A percentile compares a stretch with the other conserved stretches of the same genome.
phyloP scores from a whole-genome alignment of 805 yeast species.

The Ogataea angusta region DNA sequence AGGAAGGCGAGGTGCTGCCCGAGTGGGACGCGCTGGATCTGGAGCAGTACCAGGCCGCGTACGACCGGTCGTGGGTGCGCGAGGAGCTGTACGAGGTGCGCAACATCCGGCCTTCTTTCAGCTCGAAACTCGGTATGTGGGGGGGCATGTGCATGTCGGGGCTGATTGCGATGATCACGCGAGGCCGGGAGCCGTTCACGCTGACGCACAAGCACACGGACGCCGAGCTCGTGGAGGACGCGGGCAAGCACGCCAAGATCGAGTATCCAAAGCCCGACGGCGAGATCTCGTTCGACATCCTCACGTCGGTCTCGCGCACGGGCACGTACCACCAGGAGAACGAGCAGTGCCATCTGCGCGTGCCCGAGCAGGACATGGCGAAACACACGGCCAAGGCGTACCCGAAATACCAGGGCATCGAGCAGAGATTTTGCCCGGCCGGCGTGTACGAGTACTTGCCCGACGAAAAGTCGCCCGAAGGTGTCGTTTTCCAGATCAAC shows the following conservation, averaged over 20 bases:
- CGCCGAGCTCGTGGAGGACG: slow-evolving; percentile 65
- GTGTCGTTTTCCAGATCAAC: slow-evolving; percentile 88
- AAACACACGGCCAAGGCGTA: slow-evolving; percentile 67
- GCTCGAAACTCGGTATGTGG: slow-evolving; percentile 64
- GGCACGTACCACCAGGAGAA: slow-evolving; percentile 96
- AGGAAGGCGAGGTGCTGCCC: slow-evolving; percentile 31
- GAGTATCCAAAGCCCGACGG: slow-evolving; percentile 96
- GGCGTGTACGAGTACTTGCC: slow-evolving; percentile 92
- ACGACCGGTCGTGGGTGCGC: slow-evolving; percentile 78
- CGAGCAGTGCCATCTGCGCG: slow-evolving; percentile 82
- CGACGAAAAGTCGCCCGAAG: slow-evolving; percentile 53
- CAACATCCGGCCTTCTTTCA: slow-evolving; percentile 90
- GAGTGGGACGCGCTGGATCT: slow-evolving; percentile 48
- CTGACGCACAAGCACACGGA: slow-evolving; percentile 66
- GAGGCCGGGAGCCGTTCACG: slow-evolving; percentile 88
- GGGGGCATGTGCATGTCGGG: slow-evolving; percentile 89
- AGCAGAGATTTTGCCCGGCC: slow-evolving; percentile 94
- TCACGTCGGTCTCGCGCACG: slow-evolving; percentile 94
- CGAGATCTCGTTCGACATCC: slow-evolving; percentile 81
- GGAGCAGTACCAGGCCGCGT: slow-evolving; percentile 56
- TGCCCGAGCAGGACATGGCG: slow-evolving; percentile 58
- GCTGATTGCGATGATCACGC: slow-evolving; percentile 68
- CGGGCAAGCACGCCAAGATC: slow-evolving; percentile 63
- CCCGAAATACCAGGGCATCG: slow-evolving; percentile 82
- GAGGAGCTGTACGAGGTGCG: slow-evolving; percentile 82